These are phyloP conservation scores for Parmelia sp. DNA, from an alignment of 495 filamentous ascomycete genomes.

Conservation along the genomic window DNA sequence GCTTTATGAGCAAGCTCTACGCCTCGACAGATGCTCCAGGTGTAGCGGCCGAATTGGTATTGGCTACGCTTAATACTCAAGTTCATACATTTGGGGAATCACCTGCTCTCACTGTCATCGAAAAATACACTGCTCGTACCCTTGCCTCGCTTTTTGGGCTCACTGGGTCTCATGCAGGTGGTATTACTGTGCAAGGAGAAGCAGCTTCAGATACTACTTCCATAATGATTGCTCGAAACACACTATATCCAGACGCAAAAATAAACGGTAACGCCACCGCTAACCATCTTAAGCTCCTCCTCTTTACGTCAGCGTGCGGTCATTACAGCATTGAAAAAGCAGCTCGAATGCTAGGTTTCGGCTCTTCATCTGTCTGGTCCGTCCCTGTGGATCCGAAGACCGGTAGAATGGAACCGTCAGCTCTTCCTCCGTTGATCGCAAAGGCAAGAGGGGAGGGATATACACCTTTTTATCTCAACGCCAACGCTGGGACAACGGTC, in stretches of 20 bases:
- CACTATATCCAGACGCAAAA: constrained; percentile 70
- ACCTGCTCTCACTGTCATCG: constrained; percentile 77
- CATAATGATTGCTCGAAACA: constrained; percentile 84
- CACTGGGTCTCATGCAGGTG: constrained; percentile 64
- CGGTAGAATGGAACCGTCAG: constrained; percentile 65
- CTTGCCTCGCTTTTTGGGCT: constrained; percentile 74
- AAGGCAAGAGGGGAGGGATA: constrained; percentile 54
- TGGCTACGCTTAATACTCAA: constrained; percentile 64
- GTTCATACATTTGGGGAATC: constrained; percentile 82
- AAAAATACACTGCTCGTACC: constrained; percentile 65
- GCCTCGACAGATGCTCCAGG: constrained; percentile 80
- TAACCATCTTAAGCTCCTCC: constrained; percentile 51
- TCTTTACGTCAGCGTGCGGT: constrained; percentile 85
- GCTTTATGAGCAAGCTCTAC: constrained; percentile 76
- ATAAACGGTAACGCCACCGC: constrained; percentile 54
- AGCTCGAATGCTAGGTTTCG: constrained; percentile 77
- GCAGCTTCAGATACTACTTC: constrained; percentile 80
- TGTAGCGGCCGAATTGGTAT: constrained; percentile 49
- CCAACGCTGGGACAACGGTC: constrained; percentile 91
- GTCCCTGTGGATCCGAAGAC: constrained; percentile 60
- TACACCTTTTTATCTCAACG: constrained; percentile 91
- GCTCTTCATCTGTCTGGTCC: constrained; percentile 61
- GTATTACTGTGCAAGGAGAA: constrained; percentile 79
- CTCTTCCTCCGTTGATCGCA: constrained; percentile 55
- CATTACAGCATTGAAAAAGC: constrained; percentile 94